Evolutionary conservation across 768 basidiomycete genomes (phyloP), one percentile per base, ranked within the genome.

Genomic region (Boletellus ananiceps): DNA sequence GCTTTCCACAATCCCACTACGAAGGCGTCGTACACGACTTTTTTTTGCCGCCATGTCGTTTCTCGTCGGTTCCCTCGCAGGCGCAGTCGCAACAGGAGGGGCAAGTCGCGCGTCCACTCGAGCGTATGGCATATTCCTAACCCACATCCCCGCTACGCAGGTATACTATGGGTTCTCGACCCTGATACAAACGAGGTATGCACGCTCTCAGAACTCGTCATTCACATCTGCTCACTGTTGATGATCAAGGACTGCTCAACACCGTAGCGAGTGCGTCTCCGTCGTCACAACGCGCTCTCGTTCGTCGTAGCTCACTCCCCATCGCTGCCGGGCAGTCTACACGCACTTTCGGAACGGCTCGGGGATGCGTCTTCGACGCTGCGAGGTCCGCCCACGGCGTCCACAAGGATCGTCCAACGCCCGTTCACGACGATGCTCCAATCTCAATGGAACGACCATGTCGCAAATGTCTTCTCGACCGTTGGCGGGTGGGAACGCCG

Each of bases 111-210:
- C 11, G 29, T 38, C 36, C 19, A 25, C 21, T 39, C n/a, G 31
- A 15, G 41, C 31, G 15, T 4, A 25, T 15, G 13, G n/a, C 40
- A 25, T 19, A 5, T 19, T 11, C 31, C 34, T 23, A 44, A n/a
- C 8, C 21, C 55, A 29, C 14, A 16, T 32, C 23, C 9, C 34
- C 3, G 14, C n/a, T 1, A 33, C 18, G 19, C 53, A 83, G 83
- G 72, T 84, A 5, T 86, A 86, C 67, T 86, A 86, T 64, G 84
- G 82, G 19, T 82, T 86, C 61, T 85, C 83, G 3, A 80, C 76
- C 57, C 60, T 84, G 64, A 82, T 86, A 41, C 74, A 78, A 42
- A 75, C 76, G 39, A 74, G 74, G 84, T 82, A 45, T 35, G 74
- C 59, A 29, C 29, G 29, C 8, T 29, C 29, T 29, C n/a, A 9